These are phyloP conservation scores for Calycina marina DNA, from an alignment of 2,329 filamentous ascomycete genomes.

Conservation along the genomic window DNA sequence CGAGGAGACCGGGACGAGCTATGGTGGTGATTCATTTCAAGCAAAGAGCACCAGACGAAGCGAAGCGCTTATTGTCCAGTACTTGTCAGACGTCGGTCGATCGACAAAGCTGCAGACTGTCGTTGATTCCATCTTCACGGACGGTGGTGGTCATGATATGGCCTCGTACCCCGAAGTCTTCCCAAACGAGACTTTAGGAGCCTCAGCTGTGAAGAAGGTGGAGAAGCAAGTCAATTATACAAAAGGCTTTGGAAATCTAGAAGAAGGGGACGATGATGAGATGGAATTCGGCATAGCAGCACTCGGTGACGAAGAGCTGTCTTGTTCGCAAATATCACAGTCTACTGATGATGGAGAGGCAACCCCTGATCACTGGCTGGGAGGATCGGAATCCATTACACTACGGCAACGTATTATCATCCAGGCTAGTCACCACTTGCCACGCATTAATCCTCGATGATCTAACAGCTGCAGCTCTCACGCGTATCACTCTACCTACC, in stretches of 20 bases:
- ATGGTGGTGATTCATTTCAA: slow-evolving; percentile 2
- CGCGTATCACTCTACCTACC: slow-evolving; percentile 25
- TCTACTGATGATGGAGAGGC: slow-evolving; percentile 2
- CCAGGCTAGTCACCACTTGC: slow-evolving; percentile 12
- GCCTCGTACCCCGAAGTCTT: slow-evolving; percentile 53
- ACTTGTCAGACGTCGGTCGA: slow-evolving; percentile 24
- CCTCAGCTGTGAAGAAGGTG: slow-evolving; percentile 35
- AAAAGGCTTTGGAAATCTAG: slow-evolving; percentile 10
- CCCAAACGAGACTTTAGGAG: slow-evolving; percentile 41
- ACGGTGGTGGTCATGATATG: slow-evolving; percentile 38
- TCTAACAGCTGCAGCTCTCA: slow-evolving; percentile 15
- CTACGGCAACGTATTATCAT: slow-evolving; percentile 19
- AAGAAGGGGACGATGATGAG: slow-evolving; percentile 31
- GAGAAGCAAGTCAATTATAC: slow-evolving; percentile 6
- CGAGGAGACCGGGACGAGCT: slow-evolving; percentile 30
- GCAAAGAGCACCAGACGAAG: slow-evolving; percentile 25
- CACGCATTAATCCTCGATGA: not conserved
- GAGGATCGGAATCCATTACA: slow-evolving; percentile 17
- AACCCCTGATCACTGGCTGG: slow-evolving; percentile 11
- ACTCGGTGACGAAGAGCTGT: not conserved
- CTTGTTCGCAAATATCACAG: slow-evolving; percentile 1
- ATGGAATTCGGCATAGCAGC: slow-evolving; percentile 7
- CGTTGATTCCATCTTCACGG: slow-evolving; percentile 52
- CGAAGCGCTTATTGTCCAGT: slow-evolving; percentile 45
- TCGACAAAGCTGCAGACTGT: slow-evolving; percentile 34